Evolutionary conservation across 768 basidiomycete species (phyloP), one percentile per base, ranked within the genome.

Genomic region (Leucocoprinus sp.): DNA sequence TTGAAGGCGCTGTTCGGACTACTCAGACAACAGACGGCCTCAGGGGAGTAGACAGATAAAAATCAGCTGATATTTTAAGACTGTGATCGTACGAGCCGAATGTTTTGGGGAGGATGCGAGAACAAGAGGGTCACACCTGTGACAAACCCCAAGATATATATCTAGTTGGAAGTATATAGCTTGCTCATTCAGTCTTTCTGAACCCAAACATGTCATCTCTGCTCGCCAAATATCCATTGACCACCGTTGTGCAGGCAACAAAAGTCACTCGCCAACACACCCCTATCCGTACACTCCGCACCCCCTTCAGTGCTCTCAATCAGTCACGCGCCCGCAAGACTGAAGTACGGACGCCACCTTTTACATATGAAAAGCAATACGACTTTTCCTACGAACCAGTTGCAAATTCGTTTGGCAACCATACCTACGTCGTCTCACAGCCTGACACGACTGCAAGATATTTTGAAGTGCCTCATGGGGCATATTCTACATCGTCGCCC

Each of bases 401-500:
- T 48, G 37, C 63, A 17, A 60, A 71, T 1, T 62, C 61, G 28
- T 59, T 65, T 27, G 78, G 76, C 26, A 69, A 71, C 23, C 78
- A 71, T 47, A 81, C 79, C 26, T 82, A 86, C 55, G 81, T 86
- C 51, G 84, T 85, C 51, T 84, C 81, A 24, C 71, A 82, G 58
- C 84, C 84, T 29, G 81, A 85, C 62, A 70, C 75, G 26, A 65
- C 76, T 45, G 59, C 78, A 45, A 72, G 69, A 34, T 74, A 75
- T 24, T 84, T 84, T 54, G 66, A 74, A 52, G 82, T 87, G n/a
- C 84, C 84, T 1, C 74, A 77, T 8, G 84, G 84, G 52, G 84
- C 82, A 4, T 80, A 78, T 59, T 70, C 75, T 33, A 67, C 68
- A 23, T 71, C 74, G 17, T 60, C 68, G 1, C 66, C 78, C 14